A percentile compares a stretch with the other conserved stretches of the same genome.
Evolutionary conservation across 169 alveolate genomes (phyloP).

Genomic region (Plasmodium adleri): DNA sequence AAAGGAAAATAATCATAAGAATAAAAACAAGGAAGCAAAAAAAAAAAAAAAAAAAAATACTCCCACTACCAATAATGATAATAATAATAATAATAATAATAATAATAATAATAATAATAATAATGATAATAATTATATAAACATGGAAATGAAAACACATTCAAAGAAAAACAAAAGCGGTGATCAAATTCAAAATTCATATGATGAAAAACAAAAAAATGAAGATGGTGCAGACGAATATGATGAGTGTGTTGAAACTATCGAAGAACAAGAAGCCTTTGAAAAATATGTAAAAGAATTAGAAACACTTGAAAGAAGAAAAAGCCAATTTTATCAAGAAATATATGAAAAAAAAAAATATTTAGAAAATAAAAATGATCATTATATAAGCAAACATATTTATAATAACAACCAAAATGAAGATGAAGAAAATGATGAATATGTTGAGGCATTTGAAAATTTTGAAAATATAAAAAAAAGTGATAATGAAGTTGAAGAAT

Average conservation of each 20-base stretch:
- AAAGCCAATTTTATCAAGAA: not conserved
- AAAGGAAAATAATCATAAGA: not conserved
- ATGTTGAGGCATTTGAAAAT: not conserved
- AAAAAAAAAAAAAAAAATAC: not conserved
- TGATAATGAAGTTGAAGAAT: not conserved
- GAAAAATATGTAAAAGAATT: not conserved
- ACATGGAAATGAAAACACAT: not conserved
- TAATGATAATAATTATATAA: slow-evolving; percentile 9
- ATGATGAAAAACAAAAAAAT: not conserved
- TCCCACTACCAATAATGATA: too few relatives aligned
- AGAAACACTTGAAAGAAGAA: not conserved
- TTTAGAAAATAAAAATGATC: too few relatives aligned
- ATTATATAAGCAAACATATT: too few relatives aligned
- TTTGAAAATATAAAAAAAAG: not conserved
- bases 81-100: too few relatives aligned
- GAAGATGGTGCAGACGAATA: not conserved
- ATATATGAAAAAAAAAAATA: not conserved
- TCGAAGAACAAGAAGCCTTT: not conserved
- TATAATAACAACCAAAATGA: not conserved
- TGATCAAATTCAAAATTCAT: not conserved
- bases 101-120: slow-evolving; percentile 61
- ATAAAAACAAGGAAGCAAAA: not conserved
- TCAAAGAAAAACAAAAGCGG: slow-evolving; percentile 34
- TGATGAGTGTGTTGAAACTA: not conserved
- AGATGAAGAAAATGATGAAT: slow-evolving; percentile 20